Conservation (phyloP, 371 early-diverging fungal species). For the Mucor saturninus region DNA sequence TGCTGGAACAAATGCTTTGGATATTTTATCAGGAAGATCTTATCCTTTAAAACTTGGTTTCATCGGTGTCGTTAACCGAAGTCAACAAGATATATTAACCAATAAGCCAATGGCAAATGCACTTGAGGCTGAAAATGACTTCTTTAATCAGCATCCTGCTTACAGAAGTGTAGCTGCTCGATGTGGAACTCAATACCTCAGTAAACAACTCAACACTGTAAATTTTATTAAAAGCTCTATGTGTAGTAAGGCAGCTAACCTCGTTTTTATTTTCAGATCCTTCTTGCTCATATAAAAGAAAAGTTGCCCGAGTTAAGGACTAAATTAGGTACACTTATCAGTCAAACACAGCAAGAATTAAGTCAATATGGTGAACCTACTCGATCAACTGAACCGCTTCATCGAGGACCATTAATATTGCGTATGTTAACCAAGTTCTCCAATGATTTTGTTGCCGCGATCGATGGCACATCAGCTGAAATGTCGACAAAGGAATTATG, state of each 20-base stretch:
- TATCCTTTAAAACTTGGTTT: conserved; percentile 89
- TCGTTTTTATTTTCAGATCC: conserved; percentile 50
- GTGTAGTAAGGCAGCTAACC: conserved; percentile 81
- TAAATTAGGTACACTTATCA: conserved; percentile 77
- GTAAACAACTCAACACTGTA: conserved; percentile 79
- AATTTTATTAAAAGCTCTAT: conserved; percentile 60
- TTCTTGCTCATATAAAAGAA: conserved; percentile 84
- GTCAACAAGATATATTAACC: conserved; percentile 85
- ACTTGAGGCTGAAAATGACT: conserved; percentile 75
- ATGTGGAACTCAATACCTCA: conserved; percentile 86
- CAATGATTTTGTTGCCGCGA: conserved; percentile 78
- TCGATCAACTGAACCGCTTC: conserved; percentile 46
- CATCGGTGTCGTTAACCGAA: conserved; percentile 90
- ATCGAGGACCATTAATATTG: conserved; percentile 72
- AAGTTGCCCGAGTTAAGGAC: conserved; percentile 84
- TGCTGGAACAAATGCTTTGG: conserved; percentile 88
- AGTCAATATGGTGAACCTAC: conserved; percentile 74
- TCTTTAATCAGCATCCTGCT: conserved; percentile 82
- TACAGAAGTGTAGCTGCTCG: conserved; percentile 81
- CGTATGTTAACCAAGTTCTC: conserved; percentile 84
- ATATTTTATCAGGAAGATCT: conserved; percentile 83
- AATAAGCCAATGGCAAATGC: conserved; percentile 83
- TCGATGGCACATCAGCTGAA: conserved; percentile 85
- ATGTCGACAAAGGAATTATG: conserved; percentile 91
- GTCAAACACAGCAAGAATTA: conserved; percentile 84